Conservation (phyloP, 768 basidiomycete genomes). For the Mycena sanguinolenta region DNA sequence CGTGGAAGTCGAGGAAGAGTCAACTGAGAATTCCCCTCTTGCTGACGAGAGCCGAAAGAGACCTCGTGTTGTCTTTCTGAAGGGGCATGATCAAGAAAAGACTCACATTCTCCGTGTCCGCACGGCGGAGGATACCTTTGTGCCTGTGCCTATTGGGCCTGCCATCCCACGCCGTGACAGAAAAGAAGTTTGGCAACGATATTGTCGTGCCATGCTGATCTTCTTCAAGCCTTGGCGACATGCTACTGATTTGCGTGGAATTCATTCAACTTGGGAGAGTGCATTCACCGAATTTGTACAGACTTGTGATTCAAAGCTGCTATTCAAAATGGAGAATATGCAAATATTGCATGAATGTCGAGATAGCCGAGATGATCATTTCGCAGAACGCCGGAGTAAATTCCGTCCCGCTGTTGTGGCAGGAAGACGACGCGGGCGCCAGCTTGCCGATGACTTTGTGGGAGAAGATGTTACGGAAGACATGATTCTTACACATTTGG, state of each 20-base stretch:
- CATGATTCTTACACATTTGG: slow-evolving; percentile 37
- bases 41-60: neutral
- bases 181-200: slow-evolving; percentile 31
- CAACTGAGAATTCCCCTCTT: neutral
- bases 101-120: slow-evolving; percentile 38
- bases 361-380: too few species aligned
- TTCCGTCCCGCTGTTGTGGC: neutral
- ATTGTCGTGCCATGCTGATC: slow-evolving; percentile 35
- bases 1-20: neutral
- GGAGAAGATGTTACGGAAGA: slow-evolving; percentile 17
- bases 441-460: neutral
- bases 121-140: neutral
- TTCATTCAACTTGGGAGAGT: neutral
- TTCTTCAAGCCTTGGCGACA: slow-evolving; percentile 59
- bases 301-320: neutral
- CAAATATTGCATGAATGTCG: neutral
- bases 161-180: slow-evolving; percentile 48
- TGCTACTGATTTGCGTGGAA: slow-evolving; percentile 35
- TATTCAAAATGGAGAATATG: neutral
- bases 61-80: neutral
- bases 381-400: neutral
- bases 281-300: neutral
- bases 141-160: slow-evolving; percentile 40
- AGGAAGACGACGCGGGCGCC: neutral
- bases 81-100: slow-evolving; percentile 1